phyloP scores from a whole-genome alignment of 140 eudicot species.

The Bidens hawaiensis region DNA sequence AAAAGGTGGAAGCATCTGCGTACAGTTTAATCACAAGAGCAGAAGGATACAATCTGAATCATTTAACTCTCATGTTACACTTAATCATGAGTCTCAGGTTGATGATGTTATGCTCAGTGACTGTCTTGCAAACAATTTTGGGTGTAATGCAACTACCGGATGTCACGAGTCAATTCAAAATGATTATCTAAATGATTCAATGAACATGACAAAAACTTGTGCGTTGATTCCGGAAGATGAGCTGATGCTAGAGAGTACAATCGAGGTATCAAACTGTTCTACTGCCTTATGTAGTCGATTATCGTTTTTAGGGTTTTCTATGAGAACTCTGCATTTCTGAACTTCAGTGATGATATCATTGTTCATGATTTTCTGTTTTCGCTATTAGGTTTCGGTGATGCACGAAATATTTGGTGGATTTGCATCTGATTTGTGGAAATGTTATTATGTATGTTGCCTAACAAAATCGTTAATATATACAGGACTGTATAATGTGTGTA shows the following conservation, averaged over 20 bases:
- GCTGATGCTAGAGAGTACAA: too few relatives aligned
- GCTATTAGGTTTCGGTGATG: background rate
- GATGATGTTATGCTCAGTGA: constrained; percentile 37
- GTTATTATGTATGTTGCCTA: background rate
- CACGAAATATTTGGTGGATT: background rate
- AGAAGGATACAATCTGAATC: too few relatives aligned
- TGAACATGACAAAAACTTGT: constrained; percentile 4
- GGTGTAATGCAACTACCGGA: too few relatives aligned
- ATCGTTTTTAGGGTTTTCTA: too few relatives aligned
- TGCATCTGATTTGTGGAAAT: background rate
- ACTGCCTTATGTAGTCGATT: too few relatives aligned
- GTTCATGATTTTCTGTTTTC: constrained; percentile 6
- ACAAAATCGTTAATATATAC: too few relatives aligned
- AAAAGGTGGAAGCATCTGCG: constrained; percentile 55
- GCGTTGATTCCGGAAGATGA: too few relatives aligned
- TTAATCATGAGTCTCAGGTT: constrained; percentile 31
- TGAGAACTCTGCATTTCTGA: background rate
- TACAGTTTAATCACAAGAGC: constrained; percentile 52
- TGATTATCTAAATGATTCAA: too few relatives aligned
- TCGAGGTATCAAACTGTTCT: too few relatives aligned
- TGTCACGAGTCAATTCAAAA: constrained; percentile 36
- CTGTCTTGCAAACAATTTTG: constrained; percentile 32
- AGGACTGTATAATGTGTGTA: too few relatives aligned
- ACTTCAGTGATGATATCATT: background rate
- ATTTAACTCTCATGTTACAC: constrained; percentile 28